phyloP scores from a whole-genome alignment of 2,329 filamentous ascomycete species.

The Fusarium stilboides region DNA sequence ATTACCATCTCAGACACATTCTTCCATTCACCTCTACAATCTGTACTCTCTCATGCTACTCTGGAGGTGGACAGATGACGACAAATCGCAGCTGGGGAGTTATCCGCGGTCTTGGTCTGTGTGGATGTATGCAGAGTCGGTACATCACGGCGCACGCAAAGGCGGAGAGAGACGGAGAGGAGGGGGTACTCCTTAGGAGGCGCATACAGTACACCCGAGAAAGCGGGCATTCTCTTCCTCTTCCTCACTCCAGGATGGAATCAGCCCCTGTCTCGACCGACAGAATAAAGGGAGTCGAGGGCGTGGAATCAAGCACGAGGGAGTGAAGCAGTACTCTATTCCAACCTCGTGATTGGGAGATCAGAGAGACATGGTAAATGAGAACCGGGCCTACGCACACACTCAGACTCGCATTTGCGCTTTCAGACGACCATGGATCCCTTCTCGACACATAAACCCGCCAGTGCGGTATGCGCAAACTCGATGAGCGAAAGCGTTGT shows the following conservation, averaged over 20 bases:
- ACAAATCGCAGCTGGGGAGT: conserved; percentile 31
- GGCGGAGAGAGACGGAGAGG: conserved; percentile 43
- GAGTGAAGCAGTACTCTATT: conserved; percentile 31
- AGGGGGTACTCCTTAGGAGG: conserved; percentile 2
- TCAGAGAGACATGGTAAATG: conserved; percentile 46
- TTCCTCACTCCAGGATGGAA: conserved; percentile 35
- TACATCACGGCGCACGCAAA: conserved; percentile 38
- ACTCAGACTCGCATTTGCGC: conserved; percentile 47
- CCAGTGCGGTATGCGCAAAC: conserved; percentile 47
- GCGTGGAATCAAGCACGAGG: conserved; percentile 25
- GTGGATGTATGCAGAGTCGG: conserved; percentile 36
- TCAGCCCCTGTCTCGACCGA: conserved; percentile 37
- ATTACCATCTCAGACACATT: conserved; percentile 10
- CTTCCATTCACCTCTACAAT: neutral
- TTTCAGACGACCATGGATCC: conserved; percentile 27
- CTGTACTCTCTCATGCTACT: neutral
- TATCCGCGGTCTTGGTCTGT: conserved; percentile 9
- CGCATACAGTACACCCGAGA: conserved; percentile 22
- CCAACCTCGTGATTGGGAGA: conserved; percentile 41
- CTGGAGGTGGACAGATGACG: conserved; percentile 30
- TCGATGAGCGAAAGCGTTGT: conserved; percentile 46
- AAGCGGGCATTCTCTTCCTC: conserved; percentile 38
- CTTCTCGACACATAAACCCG: conserved; percentile 40
- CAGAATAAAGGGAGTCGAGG: conserved; percentile 38
- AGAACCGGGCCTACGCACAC: conserved; percentile 48